Evolutionary conservation across 2,329 filamentous ascomycete species (phyloP).

Genomic region (Fusarium sp.): DNA sequence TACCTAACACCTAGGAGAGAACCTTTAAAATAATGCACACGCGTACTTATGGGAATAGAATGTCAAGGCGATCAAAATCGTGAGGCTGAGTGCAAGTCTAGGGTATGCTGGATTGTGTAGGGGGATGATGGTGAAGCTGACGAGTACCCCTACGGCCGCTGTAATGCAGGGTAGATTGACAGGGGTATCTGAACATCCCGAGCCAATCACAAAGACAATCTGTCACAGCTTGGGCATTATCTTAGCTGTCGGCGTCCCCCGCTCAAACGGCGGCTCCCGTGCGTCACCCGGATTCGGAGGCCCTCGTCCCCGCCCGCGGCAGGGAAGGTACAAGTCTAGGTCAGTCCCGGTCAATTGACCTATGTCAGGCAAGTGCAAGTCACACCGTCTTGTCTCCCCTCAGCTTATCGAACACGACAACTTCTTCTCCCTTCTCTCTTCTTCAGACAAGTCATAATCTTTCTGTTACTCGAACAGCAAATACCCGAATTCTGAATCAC

Average conservation of each 20-base stretch:
- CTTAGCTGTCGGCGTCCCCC: constrained; percentile 43
- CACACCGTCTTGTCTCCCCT: constrained; percentile 39
- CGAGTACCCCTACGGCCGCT: constrained; percentile 6
- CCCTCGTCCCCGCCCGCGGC: constrained; percentile 1
- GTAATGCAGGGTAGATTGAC: constrained; percentile 24
- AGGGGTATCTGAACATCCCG: constrained; percentile 26
- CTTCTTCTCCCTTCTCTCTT: constrained; percentile 2
- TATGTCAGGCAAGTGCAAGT: constrained; percentile 41
- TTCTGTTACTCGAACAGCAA: neutral
- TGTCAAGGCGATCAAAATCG: neutral
- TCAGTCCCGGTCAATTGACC: constrained; percentile 5
- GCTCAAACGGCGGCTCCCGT: constrained; percentile 48
- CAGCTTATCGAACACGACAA: constrained; percentile 20
- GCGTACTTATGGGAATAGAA: neutral
- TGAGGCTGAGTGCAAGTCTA: constrained; percentile 19
- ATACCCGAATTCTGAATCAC: neutral
- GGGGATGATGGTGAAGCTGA: neutral
- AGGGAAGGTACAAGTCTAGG: constrained; percentile 13
- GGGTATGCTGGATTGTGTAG: constrained; percentile 26
- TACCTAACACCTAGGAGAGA: too few species aligned
- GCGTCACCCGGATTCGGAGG: constrained; percentile 35
- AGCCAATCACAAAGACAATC: constrained; percentile 34
- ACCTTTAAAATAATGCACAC: too few species aligned
- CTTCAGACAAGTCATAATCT: constrained; percentile 1
- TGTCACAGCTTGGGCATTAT: constrained; percentile 41